Conservation (phyloP, 495 filamentous ascomycete species). For the Aspergillus carlsbadensis region DNA sequence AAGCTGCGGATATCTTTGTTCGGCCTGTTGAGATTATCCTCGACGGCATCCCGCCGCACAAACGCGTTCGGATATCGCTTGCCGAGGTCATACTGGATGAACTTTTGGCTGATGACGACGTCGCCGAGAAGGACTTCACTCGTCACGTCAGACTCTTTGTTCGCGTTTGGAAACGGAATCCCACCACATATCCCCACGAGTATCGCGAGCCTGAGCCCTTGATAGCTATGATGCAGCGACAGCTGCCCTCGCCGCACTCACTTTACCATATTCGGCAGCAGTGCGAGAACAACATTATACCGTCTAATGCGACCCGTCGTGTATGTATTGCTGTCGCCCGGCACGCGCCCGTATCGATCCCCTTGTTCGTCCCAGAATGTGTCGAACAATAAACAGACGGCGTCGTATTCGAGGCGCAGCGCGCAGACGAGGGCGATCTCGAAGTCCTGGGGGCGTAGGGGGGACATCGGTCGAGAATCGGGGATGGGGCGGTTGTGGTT, state of each 20-base stretch:
- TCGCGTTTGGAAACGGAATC: background rate
- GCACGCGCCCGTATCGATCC: background rate
- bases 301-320: slow-evolving; percentile 18
- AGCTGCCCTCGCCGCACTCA: slow-evolving; percentile 13
- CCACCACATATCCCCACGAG: slow-evolving; percentile 1
- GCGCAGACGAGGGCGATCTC: background rate
- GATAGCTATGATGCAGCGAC: slow-evolving; percentile 12
- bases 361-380: background rate
- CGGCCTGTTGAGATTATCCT: background rate
- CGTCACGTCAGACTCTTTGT: too few relatives aligned
- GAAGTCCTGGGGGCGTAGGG: background rate
- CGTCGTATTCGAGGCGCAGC: background rate
- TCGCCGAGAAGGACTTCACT: background rate
- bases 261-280: slow-evolving; percentile 23
- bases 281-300: slow-evolving; percentile 29
- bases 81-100: background rate
- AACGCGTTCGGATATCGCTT: background rate
- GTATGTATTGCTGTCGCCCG: slow-evolving; percentile 22
- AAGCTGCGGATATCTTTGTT: background rate
- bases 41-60: background rate
- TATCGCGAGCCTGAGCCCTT: slow-evolving; percentile 9
- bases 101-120: background rate
- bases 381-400: background rate
- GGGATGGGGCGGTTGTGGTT: too few relatives aligned
- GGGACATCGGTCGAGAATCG: too few relatives aligned